Evolutionary conservation across 352 stramenopile genomes (phyloP).

Genomic region (Phytophthora constricta): DNA sequence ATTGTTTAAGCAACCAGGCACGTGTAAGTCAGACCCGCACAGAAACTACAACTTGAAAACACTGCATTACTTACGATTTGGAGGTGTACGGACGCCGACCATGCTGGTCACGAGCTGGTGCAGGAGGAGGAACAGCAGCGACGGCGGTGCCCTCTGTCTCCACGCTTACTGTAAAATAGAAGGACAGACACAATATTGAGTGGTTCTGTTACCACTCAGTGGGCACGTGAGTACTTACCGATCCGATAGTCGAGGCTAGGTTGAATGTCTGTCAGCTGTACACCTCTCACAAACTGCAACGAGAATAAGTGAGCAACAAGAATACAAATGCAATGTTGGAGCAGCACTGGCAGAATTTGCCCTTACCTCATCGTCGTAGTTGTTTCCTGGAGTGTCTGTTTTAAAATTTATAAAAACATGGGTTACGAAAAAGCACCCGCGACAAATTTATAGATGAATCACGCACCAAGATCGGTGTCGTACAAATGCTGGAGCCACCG

Average conservation of each 20-base stretch:
- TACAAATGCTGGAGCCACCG: constrained; percentile 89
- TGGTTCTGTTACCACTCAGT: background rate
- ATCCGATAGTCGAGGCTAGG: constrained; percentile 46
- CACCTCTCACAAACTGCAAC: constrained; percentile 41
- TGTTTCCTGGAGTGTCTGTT: constrained; percentile 50
- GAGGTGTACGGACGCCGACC: constrained; percentile 26
- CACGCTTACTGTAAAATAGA: constrained; percentile 60
- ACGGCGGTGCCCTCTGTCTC: constrained; percentile 38
- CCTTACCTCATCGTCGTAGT: constrained; percentile 61
- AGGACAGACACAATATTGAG: background rate
- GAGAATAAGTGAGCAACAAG: background rate
- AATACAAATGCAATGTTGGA: no score
- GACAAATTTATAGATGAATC: background rate
- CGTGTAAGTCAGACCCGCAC: constrained; percentile 8
- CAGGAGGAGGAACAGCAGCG: constrained; percentile 17
- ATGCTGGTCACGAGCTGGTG: constrained; percentile 30
- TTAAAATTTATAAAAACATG: constrained; percentile 7
- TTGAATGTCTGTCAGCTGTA: constrained; percentile 37
- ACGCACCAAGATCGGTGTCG: constrained; percentile 83
- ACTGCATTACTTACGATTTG: constrained; percentile 32
- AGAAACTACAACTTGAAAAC: background rate
- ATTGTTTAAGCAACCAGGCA: no score
- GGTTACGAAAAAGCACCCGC: background rate
- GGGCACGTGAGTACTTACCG: constrained; percentile 24
- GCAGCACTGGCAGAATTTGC: no score